A percentile compares a stretch with the other conserved stretches of the same genome.
These are phyloP conservation scores for Prunus mume DNA, from an alignment of 306 rosid genomes.

Conservation along the genomic window DNA sequence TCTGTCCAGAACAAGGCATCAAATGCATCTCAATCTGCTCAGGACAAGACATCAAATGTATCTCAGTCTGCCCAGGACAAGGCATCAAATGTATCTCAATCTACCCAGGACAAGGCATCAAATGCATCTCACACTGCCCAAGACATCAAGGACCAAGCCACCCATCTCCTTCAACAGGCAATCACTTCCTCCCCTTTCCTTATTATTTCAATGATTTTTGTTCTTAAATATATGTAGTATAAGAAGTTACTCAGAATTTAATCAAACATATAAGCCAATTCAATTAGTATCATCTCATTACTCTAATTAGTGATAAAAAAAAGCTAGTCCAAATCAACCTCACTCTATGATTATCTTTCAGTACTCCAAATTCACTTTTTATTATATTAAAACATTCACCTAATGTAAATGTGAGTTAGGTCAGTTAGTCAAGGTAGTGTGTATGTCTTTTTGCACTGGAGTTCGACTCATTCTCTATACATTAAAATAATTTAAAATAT, in stretches of 20 bases:
- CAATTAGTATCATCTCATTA: not conserved
- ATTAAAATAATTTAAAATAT: no score
- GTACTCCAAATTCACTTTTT: not conserved
- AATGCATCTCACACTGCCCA: conserved; percentile 22
- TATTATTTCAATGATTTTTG: not conserved
- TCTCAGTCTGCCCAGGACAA: conserved; percentile 15
- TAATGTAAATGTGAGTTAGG: not conserved
- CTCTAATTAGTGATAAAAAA: not conserved
- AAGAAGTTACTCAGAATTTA: not conserved
- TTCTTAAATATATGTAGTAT: not conserved
- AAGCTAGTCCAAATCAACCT: not conserved
- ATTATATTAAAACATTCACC: not conserved
- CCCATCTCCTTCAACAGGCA: conserved; percentile 53
- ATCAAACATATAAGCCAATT: not conserved
- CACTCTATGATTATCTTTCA: not conserved
- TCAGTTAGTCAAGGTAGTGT: no score
- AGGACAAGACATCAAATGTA: conserved; percentile 12
- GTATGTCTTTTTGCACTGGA: no score
- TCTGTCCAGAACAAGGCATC: conserved; percentile 23
- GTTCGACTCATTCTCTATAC: rapidly evolving
- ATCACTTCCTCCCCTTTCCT: not conserved
- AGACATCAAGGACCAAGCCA: conserved; percentile 38
- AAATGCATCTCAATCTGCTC: conserved; percentile 12
- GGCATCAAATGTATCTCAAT: conserved; percentile 5
- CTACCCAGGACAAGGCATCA: conserved; percentile 21